Evolutionary conservation across 2,329 filamentous ascomycete genomes (phyloP), one percentile per base, ranked within the genome.

Genomic region (Magnaporthales sp.): DNA sequence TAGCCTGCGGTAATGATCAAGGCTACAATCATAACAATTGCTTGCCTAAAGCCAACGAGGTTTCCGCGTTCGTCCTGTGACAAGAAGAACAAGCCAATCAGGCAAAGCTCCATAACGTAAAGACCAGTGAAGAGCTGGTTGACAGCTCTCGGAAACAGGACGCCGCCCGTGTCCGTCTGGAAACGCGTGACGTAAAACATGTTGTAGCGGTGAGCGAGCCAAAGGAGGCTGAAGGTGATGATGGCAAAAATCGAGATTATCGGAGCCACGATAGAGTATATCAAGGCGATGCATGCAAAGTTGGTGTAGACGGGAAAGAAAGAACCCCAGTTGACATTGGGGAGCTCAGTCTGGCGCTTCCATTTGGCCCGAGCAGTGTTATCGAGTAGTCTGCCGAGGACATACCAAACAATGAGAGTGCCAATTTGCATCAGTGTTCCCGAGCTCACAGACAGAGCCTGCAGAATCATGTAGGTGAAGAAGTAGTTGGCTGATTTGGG

Each of bases 291-390:
- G 70, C 92, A 96, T 60, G 93, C 95, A 72, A 99, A 91, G 74
- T 97, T 97, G 66, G 95, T 97, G 77, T 98, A 99, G 0, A 97
- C 89, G 0, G 95, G 95, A 76, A 98, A 99, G 80, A 96, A 94
- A 0, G 89, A 89, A 9, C 95, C 95, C 95, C 96, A 99, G 66
- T 88, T 87, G 69, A 98, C 88, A 64, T 86, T 86, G 32, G 87
- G 87, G 38, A 98, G 82, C 19, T 83, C 87, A 9, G 92, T 94
- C 73, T 97, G 93, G 66, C 95, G 86, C 6, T 81, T 84, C 88
- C 94, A 98, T 77, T 98, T 98, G 74, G 89, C 86, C 2, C 87
- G 81, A 0, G 87, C 85, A 1, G 95, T 99, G 66, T 84, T 93
- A 78, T 98, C 95, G 60, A 96, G 76, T 0, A 97, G 84, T 1